Percentiles rank a stretch among this genome's conserved stretches.
Evolutionary conservation across 1,284 basidiomycete species (phyloP).

Genomic region (Leccinum solheimii): DNA sequence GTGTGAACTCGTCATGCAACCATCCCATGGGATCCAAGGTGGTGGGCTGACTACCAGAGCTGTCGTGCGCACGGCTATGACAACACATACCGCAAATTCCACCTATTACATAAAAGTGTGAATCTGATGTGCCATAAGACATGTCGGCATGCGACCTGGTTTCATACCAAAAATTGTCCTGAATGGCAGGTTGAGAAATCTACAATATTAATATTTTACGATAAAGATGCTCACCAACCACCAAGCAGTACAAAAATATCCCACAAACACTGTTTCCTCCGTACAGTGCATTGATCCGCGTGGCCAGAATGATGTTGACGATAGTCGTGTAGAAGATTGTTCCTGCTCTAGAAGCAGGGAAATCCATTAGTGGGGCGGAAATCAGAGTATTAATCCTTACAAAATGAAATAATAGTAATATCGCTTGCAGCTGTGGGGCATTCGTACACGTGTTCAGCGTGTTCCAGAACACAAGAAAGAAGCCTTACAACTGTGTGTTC

Average conservation of each 20-base stretch:
- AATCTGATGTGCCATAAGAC: background rate
- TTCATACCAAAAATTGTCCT: conserved; percentile 21
- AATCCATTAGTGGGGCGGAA: background rate
- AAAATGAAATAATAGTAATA: conserved; percentile 25
- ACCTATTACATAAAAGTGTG: conserved; percentile 9
- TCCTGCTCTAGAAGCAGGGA: conserved; percentile 15
- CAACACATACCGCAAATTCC: conserved; percentile 16
- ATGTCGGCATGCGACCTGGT: background rate
- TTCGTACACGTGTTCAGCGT: background rate
- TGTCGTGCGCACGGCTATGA: conserved; percentile 20
- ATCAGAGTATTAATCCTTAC: conserved; percentile 6
- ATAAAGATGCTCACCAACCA: conserved; percentile 15
- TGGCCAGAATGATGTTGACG: conserved; percentile 25
- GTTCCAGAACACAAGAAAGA: background rate
- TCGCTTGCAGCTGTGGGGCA: conserved; percentile 17
- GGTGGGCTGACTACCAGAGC: conserved; percentile 19
- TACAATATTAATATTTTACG: background rate
- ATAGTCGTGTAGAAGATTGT: conserved; percentile 18
- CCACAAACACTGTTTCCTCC: background rate
- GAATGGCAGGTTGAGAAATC: background rate
- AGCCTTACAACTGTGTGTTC: conserved; percentile 22
- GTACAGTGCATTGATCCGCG: conserved; percentile 20
- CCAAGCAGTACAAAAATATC: conserved; percentile 16
- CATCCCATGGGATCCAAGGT: conserved; percentile 17
- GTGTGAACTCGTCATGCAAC: conserved; percentile 15